Evolutionary conservation across 208 protist genomes (phyloP).

Genomic region (Trypanosoma boissoni): DNA sequence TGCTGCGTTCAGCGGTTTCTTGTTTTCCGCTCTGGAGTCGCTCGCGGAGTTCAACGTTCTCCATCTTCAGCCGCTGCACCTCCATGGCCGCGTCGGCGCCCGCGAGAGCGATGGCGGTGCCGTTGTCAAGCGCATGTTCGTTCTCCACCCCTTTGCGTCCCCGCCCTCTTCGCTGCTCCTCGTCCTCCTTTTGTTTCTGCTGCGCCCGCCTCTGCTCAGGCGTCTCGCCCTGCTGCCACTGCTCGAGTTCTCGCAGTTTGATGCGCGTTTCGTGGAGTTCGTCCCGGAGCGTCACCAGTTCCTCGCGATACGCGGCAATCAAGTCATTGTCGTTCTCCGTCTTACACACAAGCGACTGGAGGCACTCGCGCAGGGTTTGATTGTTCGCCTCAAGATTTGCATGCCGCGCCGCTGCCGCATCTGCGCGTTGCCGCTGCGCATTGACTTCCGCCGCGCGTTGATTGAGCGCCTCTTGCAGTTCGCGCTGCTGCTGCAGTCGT

Average conservation of each 20-base stretch:
- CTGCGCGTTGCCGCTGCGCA: conserved; percentile 34
- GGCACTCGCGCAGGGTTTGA: conserved; percentile 48
- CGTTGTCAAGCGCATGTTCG: conserved; percentile 8
- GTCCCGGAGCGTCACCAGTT: conserved; percentile 22
- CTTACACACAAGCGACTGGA: conserved; percentile 65
- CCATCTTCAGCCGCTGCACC: conserved; percentile 14
- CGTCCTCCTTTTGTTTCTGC: neutral
- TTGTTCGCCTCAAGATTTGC: conserved; percentile 54
- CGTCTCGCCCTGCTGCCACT: conserved; percentile 2
- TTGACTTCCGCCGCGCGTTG: conserved; percentile 22
- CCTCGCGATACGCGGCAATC: conserved; percentile 62
- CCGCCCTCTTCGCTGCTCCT: neutral
- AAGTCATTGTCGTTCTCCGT: conserved; percentile 67
- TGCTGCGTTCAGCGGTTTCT: neutral
- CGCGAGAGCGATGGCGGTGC: conserved; percentile 19
- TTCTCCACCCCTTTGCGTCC: no score
- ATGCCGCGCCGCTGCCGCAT: conserved; percentile 52
- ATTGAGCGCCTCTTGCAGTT: conserved; percentile 36
- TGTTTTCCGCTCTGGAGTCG: neutral
- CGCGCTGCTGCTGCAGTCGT: conserved; percentile 37
- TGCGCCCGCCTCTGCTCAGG: neutral
- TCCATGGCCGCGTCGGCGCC: conserved; percentile 19
- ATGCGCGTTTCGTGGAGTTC: neutral
- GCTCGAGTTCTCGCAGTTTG: conserved; percentile 21
- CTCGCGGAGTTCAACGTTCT: conserved; percentile 10